Base-by-base conservation (phyloP, 352 stramenopile genomes). In the Elongisporangium anandrum region DNA sequence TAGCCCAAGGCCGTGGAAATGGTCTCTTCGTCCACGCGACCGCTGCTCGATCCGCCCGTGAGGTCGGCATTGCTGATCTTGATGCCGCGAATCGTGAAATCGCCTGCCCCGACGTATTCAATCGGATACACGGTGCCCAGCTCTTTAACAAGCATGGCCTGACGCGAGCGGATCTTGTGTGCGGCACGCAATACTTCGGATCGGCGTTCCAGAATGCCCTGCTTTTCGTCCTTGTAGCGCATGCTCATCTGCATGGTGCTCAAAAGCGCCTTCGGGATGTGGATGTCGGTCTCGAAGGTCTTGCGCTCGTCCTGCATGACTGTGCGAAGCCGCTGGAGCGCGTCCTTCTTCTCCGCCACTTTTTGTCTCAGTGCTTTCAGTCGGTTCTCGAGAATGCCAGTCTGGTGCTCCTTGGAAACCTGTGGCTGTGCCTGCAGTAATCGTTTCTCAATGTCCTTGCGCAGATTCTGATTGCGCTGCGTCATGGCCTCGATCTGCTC, bases 1-100 rank as follows among this genome's bases (percentile, higher is more conserved):
- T 92, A 94, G 23, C 86, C 86, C 38, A 95, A 68, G 39, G 80
- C 84, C 7, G 86, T 95, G n/a, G 82, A 90, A 17, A 95, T 76
- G 70, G 81, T 77, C 50, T 95, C 86, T 63, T 95, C 86, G 52
- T 95, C 86, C 4, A 65, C 68, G 57, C 63, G 78, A 15, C 76
- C 79, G 23, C 52, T 34, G 29, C 29, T 41, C 1, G 29, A 41
- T 22, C 70, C 72, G 34, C 78, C 73, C 4, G 66, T 78, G 16
- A 93, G 61, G 52, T 95, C 85, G 12, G 83, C 78, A 51, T 84
- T 95, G 38, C 76, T 70, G 54, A 95, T 77, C 17, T 79, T 75
- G 57, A 95, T 93, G 16, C 82, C 80, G 12, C 85, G 83, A 23
- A 95, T 95, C 19, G 72, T 85, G 67, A 91, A 90, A 58, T 95